Evolutionary conservation across 1,139 yeast species (phyloP), one percentile per base, ranked within the genome.

Genomic region (Pichia sp.): DNA sequence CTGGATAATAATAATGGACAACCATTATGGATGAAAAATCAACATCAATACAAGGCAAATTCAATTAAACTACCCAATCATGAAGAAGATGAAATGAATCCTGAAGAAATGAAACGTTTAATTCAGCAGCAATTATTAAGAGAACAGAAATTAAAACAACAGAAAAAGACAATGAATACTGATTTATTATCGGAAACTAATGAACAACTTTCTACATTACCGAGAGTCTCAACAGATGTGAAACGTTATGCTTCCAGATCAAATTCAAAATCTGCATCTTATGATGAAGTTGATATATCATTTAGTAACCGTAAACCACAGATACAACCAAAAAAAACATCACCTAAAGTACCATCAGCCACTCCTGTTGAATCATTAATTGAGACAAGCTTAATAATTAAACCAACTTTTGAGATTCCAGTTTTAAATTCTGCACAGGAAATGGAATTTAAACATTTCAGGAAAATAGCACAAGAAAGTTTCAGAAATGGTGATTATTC

Each of bases 401-500:
- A 26, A 8, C 58, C 66, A 3, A 10, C 41, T 5, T 27, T 48
- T 10, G 40, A 54, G 0, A 49, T 59, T 6, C 55, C 59, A 8
- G 25, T 40, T 4, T 37, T 49, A 20, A 28, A 41, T 22, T 36
- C 46, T 9, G 42, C 44, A 3, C 54, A 50, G 30, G 47, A 39
- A 39, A 46, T 37, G 37, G 44, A 32, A 26, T 40, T 37, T 25
- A 29, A 30, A 25, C n/a, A 33, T n/a, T 42, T 42, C 8, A 37
- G 43, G 31, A 48, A 49, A 25, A 47, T 48, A 28, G 46, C 57
- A 35, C 47, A 47, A 51, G 60, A 86, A 49, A 66, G 67, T 0
- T 92, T 80, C 66, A 75, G 76, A 47, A 73, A 78, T 16, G 98
- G 99, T n/a, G 92, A 92, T 61, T 94, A 84, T 61, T 63, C 79